These are phyloP conservation scores for Penicillium malachiteum DNA, from an alignment of 495 filamentous ascomycete species.

Conservation along the genomic window DNA sequence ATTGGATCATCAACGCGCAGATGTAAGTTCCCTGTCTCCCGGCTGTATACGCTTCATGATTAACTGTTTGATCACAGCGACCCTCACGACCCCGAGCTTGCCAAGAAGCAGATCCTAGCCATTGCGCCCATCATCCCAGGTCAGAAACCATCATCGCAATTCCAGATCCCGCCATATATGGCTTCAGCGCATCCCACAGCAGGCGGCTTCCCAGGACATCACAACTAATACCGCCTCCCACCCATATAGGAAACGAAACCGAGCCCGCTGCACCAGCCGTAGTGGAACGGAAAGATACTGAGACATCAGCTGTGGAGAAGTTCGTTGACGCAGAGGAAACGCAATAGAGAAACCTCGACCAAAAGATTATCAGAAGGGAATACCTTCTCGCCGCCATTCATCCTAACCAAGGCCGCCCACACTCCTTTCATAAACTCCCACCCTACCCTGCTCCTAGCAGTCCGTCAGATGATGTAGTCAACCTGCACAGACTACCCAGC, in stretches of 20 bases:
- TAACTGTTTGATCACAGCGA: slow-evolving; percentile 51
- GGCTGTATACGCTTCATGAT: not conserved
- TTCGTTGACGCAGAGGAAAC: slow-evolving; percentile 59
- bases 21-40: slow-evolving; percentile 58
- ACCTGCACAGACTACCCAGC: slow-evolving; percentile 24
- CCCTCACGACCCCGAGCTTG: slow-evolving; percentile 64
- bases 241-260: slow-evolving; percentile 10
- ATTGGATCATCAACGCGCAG: slow-evolving; percentile 90
- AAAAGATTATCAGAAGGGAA: not conserved
- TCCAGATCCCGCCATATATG: slow-evolving; percentile 42
- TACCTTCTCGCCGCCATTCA: not conserved
- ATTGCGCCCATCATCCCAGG: slow-evolving; percentile 84
- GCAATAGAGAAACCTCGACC: slow-evolving; percentile 9
- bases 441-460: not conserved
- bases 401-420: not conserved
- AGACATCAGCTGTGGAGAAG: slow-evolving; percentile 49
- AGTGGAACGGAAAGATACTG: slow-evolving; percentile 49
- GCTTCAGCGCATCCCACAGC: slow-evolving; percentile 6
- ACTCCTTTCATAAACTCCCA: not conserved
- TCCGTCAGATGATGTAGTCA: slow-evolving; percentile 19
- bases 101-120: slow-evolving; percentile 79
- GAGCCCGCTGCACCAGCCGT: slow-evolving; percentile 10
- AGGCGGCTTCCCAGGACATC: slow-evolving; percentile 5
- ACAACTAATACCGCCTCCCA: slow-evolving; percentile 27
- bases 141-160: slow-evolving; percentile 49